Conservation (phyloP, 169 alveolate species). For the Plasmodium knowlesi region DNA sequence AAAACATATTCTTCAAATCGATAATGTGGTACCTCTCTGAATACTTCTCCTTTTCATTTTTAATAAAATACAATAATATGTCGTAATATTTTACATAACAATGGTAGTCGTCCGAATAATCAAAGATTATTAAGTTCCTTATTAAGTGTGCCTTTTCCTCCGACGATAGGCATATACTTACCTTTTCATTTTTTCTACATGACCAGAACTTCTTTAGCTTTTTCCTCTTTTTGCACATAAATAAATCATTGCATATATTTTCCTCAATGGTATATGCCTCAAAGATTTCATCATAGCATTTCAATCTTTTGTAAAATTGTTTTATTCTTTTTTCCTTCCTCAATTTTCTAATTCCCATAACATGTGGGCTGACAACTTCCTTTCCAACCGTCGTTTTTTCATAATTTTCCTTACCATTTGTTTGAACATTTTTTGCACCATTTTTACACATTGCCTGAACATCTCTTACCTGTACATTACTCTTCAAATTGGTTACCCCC, state of each 20-base stretch:
- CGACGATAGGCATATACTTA: conserved; percentile 12
- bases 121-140: conserved; percentile 34
- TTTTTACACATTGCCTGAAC: neutral
- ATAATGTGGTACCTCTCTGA: neutral
- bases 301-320: neutral
- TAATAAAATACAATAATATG: conserved; percentile 48
- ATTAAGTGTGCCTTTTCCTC: conserved; percentile 49
- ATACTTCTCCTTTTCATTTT: conserved; percentile 10
- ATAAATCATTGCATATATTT: conserved; percentile 23
- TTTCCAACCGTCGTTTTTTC: neutral
- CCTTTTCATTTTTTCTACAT: neutral
- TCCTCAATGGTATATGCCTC: conserved; percentile 20
- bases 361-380: neutral
- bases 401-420: neutral
- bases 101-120: conserved; percentile 45
- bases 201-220: neutral
- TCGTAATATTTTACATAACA: conserved; percentile 73
- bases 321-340: conserved; percentile 4
- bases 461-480: neutral
- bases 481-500: neutral
- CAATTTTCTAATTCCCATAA: neutral
- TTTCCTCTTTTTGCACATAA: conserved; percentile 13
- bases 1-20: conserved; percentile 11
- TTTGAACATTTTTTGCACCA: neutral
- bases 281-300: conserved; percentile 6